Evolutionary conservation across 2,329 filamentous ascomycete genomes (phyloP), one percentile per base, ranked within the genome.

Genomic region (Trichoderma guizhouense): DNA sequence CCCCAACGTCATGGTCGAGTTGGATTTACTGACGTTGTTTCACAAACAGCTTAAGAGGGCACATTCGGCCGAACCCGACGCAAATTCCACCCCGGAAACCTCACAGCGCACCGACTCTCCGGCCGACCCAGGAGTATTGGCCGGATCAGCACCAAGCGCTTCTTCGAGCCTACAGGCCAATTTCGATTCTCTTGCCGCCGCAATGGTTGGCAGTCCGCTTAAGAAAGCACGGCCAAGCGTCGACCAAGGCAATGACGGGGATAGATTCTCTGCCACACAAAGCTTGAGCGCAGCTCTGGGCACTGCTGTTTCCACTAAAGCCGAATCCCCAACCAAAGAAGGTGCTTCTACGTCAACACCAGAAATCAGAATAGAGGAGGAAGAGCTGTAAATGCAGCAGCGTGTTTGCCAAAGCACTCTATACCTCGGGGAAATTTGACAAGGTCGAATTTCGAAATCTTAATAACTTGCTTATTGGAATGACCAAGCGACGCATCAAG

Each of bases 201-300:
- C 84, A 83, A 72, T 81, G 81, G 80, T 93, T 26, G 91, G 90
- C 63, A 93, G 91, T 75, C 92, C 92, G 1, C 86, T 93, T 76
- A 94, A 94, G 85, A 93, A 91, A 78, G 91, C 93, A 72, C 86
- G 92, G 43, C 88, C 91, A 1, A 92, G 90, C 76, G 75, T 82
- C 47, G 81, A 82, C 63, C 77, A 79, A 18, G 73, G 74, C 14
- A 75, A 74, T 51, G 69, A 69, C 39, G 73, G 68, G 21, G 74
- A 79, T 39, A 80, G 76, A 64, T 76, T 75, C 60, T 74, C 77
- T 26, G 71, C 77, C 24, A 77, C 79, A 9, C 80, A 81, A 70
- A 81, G 76, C 55, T 75, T 83, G 58, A 83, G 79, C 51, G 78
- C 80, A 26, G 81, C 81, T 39, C 70, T 82, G 43, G 79, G 79